Conservation (phyloP, 2,329 filamentous ascomycete species). For the Diaporthe citrichinensis region DNA sequence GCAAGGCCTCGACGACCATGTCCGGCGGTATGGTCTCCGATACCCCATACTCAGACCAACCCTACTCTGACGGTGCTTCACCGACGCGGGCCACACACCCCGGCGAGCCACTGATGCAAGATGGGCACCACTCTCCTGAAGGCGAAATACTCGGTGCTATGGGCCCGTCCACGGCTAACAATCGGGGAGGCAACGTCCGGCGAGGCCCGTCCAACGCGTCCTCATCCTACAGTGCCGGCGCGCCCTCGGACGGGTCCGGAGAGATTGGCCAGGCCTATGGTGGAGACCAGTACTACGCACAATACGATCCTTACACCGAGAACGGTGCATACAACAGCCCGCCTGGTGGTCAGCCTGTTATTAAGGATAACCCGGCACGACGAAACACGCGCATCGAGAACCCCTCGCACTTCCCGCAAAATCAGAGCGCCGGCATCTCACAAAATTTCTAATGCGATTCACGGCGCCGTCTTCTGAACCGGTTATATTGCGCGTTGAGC, state of each 20-base stretch:
- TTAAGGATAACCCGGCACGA: slow-evolving; percentile 91
- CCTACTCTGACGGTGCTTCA: slow-evolving; percentile 60
- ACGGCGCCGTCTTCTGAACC: not conserved
- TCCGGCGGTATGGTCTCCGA: slow-evolving; percentile 84
- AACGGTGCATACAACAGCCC: slow-evolving; percentile 51
- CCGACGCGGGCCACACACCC: slow-evolving; percentile 77
- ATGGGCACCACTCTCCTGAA: slow-evolving; percentile 71
- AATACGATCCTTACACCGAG: slow-evolving; percentile 72
- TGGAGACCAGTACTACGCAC: slow-evolving; percentile 68
- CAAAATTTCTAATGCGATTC: slow-evolving; percentile 84
- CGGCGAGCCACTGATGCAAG: slow-evolving; percentile 74
- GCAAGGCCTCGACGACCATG: slow-evolving; percentile 91
- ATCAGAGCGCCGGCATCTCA: slow-evolving; percentile 91
- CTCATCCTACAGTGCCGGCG: slow-evolving; percentile 90
- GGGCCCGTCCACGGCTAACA: slow-evolving; percentile 78
- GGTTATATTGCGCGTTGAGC: slow-evolving; percentile 5
- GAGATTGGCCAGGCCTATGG: slow-evolving; percentile 65
- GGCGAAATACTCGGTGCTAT: slow-evolving; percentile 88
- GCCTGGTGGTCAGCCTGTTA: slow-evolving; percentile 78
- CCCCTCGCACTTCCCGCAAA: slow-evolving; percentile 86
- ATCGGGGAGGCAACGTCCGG: slow-evolving; percentile 79
- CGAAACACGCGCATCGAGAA: slow-evolving; percentile 97
- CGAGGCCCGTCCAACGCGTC: slow-evolving; percentile 96
- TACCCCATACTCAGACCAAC: slow-evolving; percentile 78
- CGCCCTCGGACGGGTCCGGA: slow-evolving; percentile 77